A percentile compares a stretch with the other conserved stretches of the same genome.
Conservation (phyloP, 768 basidiomycete species). For the Leccinum rimulosum region DNA sequence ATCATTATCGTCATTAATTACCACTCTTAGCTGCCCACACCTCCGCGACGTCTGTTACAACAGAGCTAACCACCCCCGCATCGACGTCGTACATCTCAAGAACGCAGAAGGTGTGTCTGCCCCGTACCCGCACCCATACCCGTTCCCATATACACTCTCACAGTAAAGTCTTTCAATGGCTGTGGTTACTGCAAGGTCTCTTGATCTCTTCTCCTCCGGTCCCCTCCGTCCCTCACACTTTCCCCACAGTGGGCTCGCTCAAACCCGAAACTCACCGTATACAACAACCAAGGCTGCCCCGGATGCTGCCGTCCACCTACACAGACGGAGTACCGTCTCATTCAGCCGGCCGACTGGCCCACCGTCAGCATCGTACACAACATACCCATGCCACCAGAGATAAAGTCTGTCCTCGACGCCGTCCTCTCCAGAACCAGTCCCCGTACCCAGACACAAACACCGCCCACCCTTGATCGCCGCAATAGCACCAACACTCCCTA, state of each 20-base stretch:
- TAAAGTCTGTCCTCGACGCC: conserved; percentile 65
- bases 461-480: conserved; percentile 44
- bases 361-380: conserved; percentile 74
- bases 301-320: conserved; percentile 83
- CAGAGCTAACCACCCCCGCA: conserved; percentile 67
- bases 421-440: conserved; percentile 41
- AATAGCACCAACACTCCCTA: conserved; percentile 38
- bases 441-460: conserved; percentile 33
- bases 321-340: conserved; percentile 54
- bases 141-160: conserved; percentile 15
- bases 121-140: conserved; percentile 8
- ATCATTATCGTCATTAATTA: no score
- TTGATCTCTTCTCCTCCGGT: conserved; percentile 14
- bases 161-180: conserved; percentile 80
- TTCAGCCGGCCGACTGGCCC: conserved; percentile 76
- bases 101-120: conserved; percentile 75
- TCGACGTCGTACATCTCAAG: conserved; percentile 76
- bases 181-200: conserved; percentile 89
- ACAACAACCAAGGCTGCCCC: conserved; percentile 79
- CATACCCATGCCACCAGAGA: conserved; percentile 68
- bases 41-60: conserved; percentile 74
- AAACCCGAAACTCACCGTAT: conserved; percentile 54
- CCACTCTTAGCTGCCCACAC: conserved; percentile 64
- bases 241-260: conserved; percentile 65
- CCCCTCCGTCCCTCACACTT: conserved; percentile 26